These are phyloP conservation scores for Cardiospermum halicacabum DNA, from an alignment of 345 rosid genomes.

Conservation along the genomic window DNA sequence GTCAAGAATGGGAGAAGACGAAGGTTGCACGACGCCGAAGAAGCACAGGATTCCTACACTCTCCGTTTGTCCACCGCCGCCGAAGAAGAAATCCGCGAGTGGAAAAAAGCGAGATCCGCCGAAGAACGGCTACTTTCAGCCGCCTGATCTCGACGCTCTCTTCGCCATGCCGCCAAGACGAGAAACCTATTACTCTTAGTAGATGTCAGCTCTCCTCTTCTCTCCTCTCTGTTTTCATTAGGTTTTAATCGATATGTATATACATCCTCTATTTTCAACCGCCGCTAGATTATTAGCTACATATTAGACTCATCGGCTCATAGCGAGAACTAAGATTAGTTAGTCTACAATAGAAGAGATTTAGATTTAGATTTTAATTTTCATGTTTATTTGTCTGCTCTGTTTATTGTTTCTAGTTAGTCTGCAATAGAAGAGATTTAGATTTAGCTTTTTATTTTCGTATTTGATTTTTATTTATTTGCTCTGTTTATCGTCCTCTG, in stretches of 20 bases:
- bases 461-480: neutral
- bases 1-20: conserved; percentile 34
- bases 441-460: neutral
- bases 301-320: neutral
- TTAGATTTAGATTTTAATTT: neutral
- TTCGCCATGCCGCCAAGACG: conserved; percentile 33
- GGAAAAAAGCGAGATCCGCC: conserved; percentile 48
- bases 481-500: neutral
- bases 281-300: neutral
- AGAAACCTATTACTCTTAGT: conserved; percentile 42
- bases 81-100: conserved; percentile 37
- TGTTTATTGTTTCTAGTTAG: neutral
- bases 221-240: neutral
- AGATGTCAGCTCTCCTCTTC: neutral
- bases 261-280: neutral
- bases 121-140: conserved; percentile 55
- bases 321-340: neutral
- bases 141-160: conserved; percentile 66
- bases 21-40: conserved; percentile 61
- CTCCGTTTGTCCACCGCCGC: conserved; percentile 57
- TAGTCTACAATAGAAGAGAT: neutral
- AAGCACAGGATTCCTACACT: conserved; percentile 41
- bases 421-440: neutral
- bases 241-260: neutral
- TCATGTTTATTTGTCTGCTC: too few species aligned